Evolutionary conservation across 129 eudicot genomes (phyloP).

Genomic region (Helianthus annuus): HanXRQr2.0-SUNRISE NC_035449.2:98936489-98936988

Average conservation of each 20-base stretch:
- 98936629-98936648: conserved; percentile 60
- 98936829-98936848: neutral
- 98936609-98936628: conserved; percentile 77
- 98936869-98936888: conserved; percentile 73
- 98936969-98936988: conserved; percentile 74
- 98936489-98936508: conserved; percentile 18
- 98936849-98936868: neutral
- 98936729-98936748: neutral
- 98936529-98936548: conserved; percentile 89
- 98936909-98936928: conserved; percentile 88
- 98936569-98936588: conserved; percentile 94
- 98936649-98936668: conserved; percentile 94
- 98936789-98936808: conserved; percentile 81
- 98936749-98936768: conserved; percentile 53
- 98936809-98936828: conserved; percentile 1
- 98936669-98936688: conserved; percentile 98
- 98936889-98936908: conserved; percentile 80
- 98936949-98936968: conserved; percentile 76
- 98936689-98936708: conserved; percentile 82
- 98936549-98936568: conserved; percentile 94
- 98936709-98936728: neutral
- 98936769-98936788: conserved; percentile 72
- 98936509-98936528: conserved; percentile 42
- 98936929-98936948: conserved; percentile 72
- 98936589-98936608: conserved; percentile 77